phyloP scores from a whole-genome alignment of 208 protist species.

The Trypanosomatidae sp. region DNA sequence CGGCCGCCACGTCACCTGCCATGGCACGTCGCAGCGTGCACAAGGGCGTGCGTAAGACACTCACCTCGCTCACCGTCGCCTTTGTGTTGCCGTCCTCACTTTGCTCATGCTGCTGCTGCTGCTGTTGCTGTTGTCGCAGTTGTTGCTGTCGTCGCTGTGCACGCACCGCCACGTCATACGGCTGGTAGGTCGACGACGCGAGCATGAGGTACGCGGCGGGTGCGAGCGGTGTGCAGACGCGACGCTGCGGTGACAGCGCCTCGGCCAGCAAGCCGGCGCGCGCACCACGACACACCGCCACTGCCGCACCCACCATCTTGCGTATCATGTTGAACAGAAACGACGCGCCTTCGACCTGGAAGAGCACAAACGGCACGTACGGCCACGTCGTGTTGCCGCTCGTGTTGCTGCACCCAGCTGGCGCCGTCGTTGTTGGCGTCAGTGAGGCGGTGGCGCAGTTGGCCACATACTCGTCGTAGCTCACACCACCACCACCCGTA shows the following conservation, averaged over 20 bases:
- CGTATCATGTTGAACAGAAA: constrained; percentile 88
- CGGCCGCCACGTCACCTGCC: constrained; percentile 11
- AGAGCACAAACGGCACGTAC: constrained; percentile 47
- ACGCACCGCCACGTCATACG: constrained; percentile 37
- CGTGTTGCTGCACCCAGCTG: neutral
- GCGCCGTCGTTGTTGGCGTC: neutral
- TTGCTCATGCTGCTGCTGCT: neutral
- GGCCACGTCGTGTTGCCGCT: too few relatives aligned
- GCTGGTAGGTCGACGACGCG: constrained; percentile 43
- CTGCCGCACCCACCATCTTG: constrained; percentile 59
- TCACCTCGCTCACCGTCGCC: neutral
- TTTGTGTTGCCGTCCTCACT: neutral
- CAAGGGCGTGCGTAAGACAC: constrained; percentile 10
- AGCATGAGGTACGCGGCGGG: constrained; percentile 60
- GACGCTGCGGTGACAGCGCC: constrained; percentile 30
- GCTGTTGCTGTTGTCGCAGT: neutral
- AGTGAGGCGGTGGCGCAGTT: too few relatives aligned
- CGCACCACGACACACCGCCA: constrained; percentile 51
- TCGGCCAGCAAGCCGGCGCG: constrained; percentile 24
- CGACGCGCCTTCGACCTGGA: constrained; percentile 74
- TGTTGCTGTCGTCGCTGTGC: neutral
- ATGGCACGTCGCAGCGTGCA: constrained; percentile 28
- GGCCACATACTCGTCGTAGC: too few relatives aligned
- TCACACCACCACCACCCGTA: neutral
- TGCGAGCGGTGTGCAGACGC: constrained; percentile 47